phyloP scores from a whole-genome alignment of 345 rosid species.

The Salix arbutifolia region DNA sequence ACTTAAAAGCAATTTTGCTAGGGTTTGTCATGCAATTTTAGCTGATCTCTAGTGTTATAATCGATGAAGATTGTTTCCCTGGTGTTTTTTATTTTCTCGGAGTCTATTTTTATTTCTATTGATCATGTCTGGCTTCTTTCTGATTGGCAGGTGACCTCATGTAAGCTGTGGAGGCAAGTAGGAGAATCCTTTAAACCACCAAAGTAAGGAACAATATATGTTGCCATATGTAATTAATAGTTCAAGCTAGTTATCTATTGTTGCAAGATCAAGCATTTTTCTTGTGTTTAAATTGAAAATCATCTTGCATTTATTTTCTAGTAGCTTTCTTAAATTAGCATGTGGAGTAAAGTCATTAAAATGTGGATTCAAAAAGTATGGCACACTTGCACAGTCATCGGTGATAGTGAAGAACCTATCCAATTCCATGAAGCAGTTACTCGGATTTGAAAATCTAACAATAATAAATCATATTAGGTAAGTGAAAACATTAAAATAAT shows the following conservation, averaged over 20 bases:
- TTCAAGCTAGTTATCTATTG: neutral
- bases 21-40: neutral
- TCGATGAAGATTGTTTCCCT: neutral
- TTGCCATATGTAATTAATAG: neutral
- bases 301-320: neutral
- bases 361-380: neutral
- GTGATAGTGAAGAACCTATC: neutral
- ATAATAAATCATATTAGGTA: neutral
- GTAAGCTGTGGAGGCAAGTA: conserved; percentile 75
- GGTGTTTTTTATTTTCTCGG: neutral
- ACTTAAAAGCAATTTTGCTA: neutral
- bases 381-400: neutral
- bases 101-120: neutral
- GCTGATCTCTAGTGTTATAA: neutral
- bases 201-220: conserved; percentile 43
- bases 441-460: neutral
- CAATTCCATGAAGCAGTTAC: neutral
- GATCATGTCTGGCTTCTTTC: neutral
- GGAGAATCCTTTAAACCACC: conserved; percentile 84
- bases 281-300: neutral
- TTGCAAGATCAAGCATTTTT: neutral
- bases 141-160: conserved; percentile 22
- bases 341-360: neutral
- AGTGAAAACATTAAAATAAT: neutral
- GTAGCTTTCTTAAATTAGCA: neutral